Evolutionary conservation across 2,329 filamentous ascomycete genomes (phyloP).

Genomic region (Bipolaris oryzae): DNA sequence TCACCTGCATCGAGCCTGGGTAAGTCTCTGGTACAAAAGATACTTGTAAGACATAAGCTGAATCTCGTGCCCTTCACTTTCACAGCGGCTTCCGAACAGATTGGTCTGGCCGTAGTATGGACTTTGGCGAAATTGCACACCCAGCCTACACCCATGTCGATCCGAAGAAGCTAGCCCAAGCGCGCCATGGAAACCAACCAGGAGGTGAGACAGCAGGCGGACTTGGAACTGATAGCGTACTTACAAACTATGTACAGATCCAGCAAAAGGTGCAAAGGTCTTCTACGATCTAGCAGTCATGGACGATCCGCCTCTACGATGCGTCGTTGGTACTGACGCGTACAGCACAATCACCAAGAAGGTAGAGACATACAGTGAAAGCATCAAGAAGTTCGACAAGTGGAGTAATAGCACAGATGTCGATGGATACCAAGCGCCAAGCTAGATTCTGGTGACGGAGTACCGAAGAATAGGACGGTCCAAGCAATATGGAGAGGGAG

Average conservation of each 20-base stretch:
- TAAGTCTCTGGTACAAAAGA: background rate
- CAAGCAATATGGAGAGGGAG: background rate
- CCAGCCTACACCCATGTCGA: constrained; percentile 58
- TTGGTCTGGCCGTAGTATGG: constrained; percentile 55
- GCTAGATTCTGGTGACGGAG: constrained; percentile 8
- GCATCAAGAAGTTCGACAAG: constrained; percentile 58
- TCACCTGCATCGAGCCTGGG: constrained; percentile 53
- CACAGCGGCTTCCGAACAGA: constrained; percentile 54
- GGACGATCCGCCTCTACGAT: constrained; percentile 59
- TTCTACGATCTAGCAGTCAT: constrained; percentile 63
- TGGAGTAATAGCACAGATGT: constrained; percentile 58
- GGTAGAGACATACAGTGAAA: constrained; percentile 56
- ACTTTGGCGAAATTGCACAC: constrained; percentile 53
- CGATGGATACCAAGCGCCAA: constrained; percentile 46
- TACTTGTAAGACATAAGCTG: background rate
- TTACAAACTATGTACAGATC: constrained; percentile 44
- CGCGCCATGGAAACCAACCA: constrained; percentile 53
- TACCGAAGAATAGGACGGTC: background rate
- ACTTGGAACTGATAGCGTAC: background rate
- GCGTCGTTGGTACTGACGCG: constrained; percentile 61
- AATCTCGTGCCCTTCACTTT: background rate
- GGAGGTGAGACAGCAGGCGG: constrained; percentile 35
- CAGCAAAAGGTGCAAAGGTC: constrained; percentile 55
- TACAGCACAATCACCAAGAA: constrained; percentile 58
- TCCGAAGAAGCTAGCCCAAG: constrained; percentile 49